Evolutionary conservation across 2,329 filamentous ascomycete genomes (phyloP).

Genomic region (Fusarium domesticum): DNA sequence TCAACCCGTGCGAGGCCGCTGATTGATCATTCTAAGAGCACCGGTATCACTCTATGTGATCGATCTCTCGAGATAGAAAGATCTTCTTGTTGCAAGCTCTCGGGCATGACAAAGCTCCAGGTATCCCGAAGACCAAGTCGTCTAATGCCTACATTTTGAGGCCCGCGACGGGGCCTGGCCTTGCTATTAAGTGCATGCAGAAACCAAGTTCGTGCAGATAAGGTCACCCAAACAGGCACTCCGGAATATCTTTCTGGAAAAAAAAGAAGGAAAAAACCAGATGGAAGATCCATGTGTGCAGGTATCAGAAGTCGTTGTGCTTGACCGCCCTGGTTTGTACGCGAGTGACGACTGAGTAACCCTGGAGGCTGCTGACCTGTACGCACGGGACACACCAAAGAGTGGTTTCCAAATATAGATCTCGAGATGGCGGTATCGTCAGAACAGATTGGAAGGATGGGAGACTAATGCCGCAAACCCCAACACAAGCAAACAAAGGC

Average conservation of each 20-base stretch:
- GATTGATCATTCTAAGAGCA: not conserved
- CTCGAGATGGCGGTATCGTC: not conserved
- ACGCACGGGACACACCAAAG: not conserved
- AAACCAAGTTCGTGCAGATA: constrained; percentile 15
- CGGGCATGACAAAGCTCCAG: not conserved
- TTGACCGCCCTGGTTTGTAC: not conserved
- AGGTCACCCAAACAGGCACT: constrained; percentile 20
- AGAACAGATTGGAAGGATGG: too few species aligned
- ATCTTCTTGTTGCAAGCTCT: not conserved
- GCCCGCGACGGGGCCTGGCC: constrained; percentile 7
- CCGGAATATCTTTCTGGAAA: constrained; percentile 7
- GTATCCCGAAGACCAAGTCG: not conserved
- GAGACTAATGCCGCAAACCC: not conserved
- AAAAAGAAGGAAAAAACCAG: constrained; percentile 3
- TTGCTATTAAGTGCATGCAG: constrained; percentile 25
- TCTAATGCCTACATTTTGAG: constrained; percentile 2
- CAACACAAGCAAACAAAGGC: not conserved
- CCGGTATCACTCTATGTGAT: too few species aligned
- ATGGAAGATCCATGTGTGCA: constrained; percentile 4
- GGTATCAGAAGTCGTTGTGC: not conserved
- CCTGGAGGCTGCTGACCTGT: not conserved
- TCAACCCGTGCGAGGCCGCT: constrained; percentile 13
- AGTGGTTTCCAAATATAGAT: not conserved
- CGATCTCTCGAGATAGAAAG: not conserved
- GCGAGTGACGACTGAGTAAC: not conserved